These are phyloP conservation scores for Ettlia oleoabundans DNA, from an alignment of 139 green algal species.

Conservation along the genomic window DNA sequence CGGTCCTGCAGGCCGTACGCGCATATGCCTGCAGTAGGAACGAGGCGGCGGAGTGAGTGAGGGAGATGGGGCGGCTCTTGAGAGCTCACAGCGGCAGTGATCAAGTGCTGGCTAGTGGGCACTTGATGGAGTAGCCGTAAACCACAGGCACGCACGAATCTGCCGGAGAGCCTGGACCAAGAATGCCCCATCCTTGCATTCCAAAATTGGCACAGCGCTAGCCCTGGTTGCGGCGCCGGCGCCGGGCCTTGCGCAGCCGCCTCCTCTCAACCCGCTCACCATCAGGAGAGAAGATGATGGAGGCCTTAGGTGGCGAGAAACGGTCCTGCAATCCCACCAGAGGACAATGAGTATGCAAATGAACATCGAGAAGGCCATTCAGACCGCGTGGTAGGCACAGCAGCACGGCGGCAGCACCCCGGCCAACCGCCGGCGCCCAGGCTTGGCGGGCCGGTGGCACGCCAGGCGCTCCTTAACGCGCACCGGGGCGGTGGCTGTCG, in stretches of 20 bases:
- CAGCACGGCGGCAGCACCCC: background rate
- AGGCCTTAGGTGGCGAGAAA: conserved; percentile 7
- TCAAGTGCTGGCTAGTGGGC: too few species aligned
- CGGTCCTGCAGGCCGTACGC: background rate
- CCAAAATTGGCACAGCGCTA: too few species aligned
- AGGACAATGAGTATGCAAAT: background rate
- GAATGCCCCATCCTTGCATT: too few species aligned
- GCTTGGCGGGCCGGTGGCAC: background rate
- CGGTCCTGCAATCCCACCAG: conserved; percentile 21
- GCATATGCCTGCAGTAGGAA: background rate
- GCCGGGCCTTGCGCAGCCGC: too few species aligned
- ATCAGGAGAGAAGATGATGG: background rate
- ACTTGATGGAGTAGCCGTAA: too few species aligned
- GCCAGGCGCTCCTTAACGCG: background rate
- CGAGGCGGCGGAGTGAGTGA: background rate
- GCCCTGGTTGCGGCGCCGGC: too few species aligned
- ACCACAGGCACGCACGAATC: too few species aligned
- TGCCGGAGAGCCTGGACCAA: too few species aligned
- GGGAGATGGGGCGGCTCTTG: too few species aligned
- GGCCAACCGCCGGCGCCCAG: background rate
- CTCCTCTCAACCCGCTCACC: background rate
- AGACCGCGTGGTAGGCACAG: background rate
- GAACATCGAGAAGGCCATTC: background rate
- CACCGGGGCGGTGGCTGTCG: background rate
- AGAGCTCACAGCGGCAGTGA: too few species aligned